Percentiles rank a stretch among this genome's conserved stretches.
Conservation (phyloP, 1,139 yeast species). For the Yamadazyma buinensis region DNA sequence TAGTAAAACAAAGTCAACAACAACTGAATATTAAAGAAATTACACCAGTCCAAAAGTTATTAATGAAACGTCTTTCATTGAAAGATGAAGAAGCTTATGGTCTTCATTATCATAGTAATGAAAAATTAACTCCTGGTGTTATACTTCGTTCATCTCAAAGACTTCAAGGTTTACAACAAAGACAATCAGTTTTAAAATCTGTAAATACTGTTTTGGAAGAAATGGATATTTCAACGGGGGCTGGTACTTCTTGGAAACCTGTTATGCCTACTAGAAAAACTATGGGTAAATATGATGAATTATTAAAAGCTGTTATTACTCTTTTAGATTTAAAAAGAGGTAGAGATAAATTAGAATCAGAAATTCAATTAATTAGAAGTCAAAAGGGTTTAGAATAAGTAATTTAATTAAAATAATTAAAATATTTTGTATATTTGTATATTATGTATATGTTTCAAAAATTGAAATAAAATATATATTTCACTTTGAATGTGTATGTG, state of each 20-base stretch:
- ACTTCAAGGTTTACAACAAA: slow-evolving; percentile 44
- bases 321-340: slow-evolving; percentile 84
- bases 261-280: slow-evolving; percentile 85
- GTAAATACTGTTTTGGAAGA: slow-evolving; percentile 74
- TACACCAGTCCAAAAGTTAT: slow-evolving; percentile 37
- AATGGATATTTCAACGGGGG: slow-evolving; percentile 65
- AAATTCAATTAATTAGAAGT: slow-evolving; percentile 57
- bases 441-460: not conserved
- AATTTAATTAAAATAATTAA: not conserved
- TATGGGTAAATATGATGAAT: slow-evolving; percentile 72
- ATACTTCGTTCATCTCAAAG: slow-evolving; percentile 65
- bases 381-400: slow-evolving; percentile 30
- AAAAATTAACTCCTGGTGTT: slow-evolving; percentile 76
- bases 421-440: not conserved
- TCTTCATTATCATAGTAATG: slow-evolving; percentile 69
- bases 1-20: slow-evolving; percentile 34
- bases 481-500: not conserved
- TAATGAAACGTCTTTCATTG: slow-evolving; percentile 57
- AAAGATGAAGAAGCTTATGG: slow-evolving; percentile 89
- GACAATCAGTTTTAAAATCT: slow-evolving; percentile 67
- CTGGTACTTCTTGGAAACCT: slow-evolving; percentile 60
- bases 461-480: not conserved
- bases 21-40: slow-evolving; percentile 29
- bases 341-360: slow-evolving; percentile 82
- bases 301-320: slow-evolving; percentile 68